Percentiles rank a stretch among this genome's conserved stretches.
Evolutionary conservation across 495 filamentous ascomycete genomes (phyloP).

Genomic region (Extremus antarcticus): DNA sequence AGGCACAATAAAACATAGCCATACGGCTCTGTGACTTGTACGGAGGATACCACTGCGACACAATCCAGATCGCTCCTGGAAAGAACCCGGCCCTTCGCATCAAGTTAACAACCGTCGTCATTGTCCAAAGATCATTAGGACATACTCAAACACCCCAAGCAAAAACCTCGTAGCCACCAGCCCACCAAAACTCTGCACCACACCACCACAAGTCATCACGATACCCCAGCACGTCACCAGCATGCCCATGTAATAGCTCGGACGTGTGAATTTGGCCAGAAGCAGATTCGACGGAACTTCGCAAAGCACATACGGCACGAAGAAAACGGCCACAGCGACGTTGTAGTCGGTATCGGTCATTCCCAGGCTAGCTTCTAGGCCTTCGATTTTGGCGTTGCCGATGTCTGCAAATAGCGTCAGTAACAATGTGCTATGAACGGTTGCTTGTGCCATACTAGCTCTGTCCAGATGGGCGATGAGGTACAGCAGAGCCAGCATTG

Average conservation of each 20-base stretch:
- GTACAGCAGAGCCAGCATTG: constrained; percentile 38
- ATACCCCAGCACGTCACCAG: constrained; percentile 5
- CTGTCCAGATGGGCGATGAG: constrained; percentile 42
- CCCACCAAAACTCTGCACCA: constrained; percentile 9
- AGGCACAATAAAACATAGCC: constrained; percentile 8
- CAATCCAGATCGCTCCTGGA: background rate
- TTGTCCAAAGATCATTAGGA: constrained; percentile 1
- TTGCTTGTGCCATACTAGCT: background rate
- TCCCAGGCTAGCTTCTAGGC: constrained; percentile 45
- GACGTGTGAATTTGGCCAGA: constrained; percentile 2
- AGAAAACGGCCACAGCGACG: constrained; percentile 73
- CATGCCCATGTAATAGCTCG: constrained; percentile 3
- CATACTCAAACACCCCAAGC: constrained; percentile 11
- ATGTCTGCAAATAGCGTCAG: background rate
- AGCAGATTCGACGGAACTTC: constrained; percentile 5
- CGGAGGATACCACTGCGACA: constrained; percentile 8
- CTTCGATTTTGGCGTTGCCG: constrained; percentile 65
- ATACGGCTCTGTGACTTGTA: constrained; percentile 3
- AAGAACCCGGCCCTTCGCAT: constrained; percentile 4
- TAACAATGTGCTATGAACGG: background rate
- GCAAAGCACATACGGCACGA: constrained; percentile 77
- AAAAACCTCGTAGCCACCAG: constrained; percentile 12
- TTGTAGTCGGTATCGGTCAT: constrained; percentile 63
- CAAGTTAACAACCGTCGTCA: no score
- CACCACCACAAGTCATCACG: constrained; percentile 6